phyloP scores from a whole-genome alignment of 2,329 filamentous ascomycete genomes.

The Torrubiellomyces zombiae region DNA sequence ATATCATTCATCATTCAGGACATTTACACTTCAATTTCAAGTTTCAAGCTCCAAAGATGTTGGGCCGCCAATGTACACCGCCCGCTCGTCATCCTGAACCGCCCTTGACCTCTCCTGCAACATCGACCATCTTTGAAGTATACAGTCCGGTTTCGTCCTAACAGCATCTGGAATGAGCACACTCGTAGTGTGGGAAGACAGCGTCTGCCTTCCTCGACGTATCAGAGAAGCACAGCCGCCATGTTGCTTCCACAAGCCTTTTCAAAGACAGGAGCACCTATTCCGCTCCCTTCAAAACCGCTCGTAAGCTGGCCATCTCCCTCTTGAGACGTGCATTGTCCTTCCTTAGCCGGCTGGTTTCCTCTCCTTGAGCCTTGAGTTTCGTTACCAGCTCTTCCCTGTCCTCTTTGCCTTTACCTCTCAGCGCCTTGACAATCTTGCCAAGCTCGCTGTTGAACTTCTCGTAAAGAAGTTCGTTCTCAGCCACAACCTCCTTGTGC shows the following conservation, averaged over 20 bases:
- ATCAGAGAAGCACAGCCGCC: too few species aligned
- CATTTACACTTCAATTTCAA: too few species aligned
- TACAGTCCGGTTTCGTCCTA: too few species aligned
- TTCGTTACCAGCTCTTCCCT: constrained; percentile 60
- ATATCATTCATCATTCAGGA: too few species aligned
- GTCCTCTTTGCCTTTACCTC: constrained; percentile 55
- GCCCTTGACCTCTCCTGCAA: too few species aligned
- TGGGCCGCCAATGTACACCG: too few species aligned
- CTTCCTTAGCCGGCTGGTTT: constrained; percentile 60
- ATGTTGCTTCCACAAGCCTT: constrained; percentile 8
- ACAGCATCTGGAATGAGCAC: too few species aligned
- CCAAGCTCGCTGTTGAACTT: constrained; percentile 83
- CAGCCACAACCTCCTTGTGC: constrained; percentile 72
- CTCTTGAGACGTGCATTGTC: constrained; percentile 73
- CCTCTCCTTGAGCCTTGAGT: constrained; percentile 59
- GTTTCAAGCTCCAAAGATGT: too few species aligned
- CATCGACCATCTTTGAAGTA: too few species aligned
- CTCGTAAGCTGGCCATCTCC: constrained; percentile 57
- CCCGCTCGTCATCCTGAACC: too few species aligned
- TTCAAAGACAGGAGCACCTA: constrained; percentile 12
- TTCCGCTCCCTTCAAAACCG: constrained; percentile 30
- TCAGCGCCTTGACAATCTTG: constrained; percentile 63
- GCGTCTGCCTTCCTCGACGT: too few species aligned
- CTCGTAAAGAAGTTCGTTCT: constrained; percentile 86
- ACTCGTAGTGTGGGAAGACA: too few species aligned